Percentiles rank a stretch among this genome's conserved stretches.
phyloP scores from a whole-genome alignment of 163 green algal species.

The Chlorella variabilis region DNA sequence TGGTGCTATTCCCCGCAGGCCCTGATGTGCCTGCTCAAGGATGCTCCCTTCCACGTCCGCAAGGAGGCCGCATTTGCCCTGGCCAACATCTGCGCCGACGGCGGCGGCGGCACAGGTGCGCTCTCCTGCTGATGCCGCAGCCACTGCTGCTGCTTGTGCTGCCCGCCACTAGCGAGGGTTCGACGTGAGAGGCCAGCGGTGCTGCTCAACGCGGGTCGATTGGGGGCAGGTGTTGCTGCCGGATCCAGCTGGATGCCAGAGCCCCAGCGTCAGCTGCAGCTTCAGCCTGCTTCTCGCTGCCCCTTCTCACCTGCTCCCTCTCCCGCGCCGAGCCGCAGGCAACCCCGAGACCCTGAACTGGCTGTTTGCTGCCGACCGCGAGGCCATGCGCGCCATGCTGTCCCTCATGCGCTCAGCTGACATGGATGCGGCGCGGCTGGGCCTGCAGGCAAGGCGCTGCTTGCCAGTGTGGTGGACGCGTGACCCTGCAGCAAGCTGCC shows the following conservation, averaged over 20 bases:
- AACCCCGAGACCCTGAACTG: constrained; percentile 30
- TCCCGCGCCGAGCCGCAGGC: too few relatives aligned
- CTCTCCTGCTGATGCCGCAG: too few relatives aligned
- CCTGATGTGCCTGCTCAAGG: constrained; percentile 42
- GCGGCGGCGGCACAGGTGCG: constrained; percentile 43
- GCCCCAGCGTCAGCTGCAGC: too few relatives aligned
- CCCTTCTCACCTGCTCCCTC: too few relatives aligned
- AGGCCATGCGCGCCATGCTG: constrained; percentile 43
- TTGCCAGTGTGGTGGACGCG: too few relatives aligned
- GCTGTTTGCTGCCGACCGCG: constrained; percentile 39
- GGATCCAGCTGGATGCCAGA: too few relatives aligned
- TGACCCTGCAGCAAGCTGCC: too few relatives aligned
- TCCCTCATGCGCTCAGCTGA: constrained; percentile 45
- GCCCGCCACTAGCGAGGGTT: too few relatives aligned
- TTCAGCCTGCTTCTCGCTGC: too few relatives aligned
- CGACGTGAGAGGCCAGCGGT: too few relatives aligned
- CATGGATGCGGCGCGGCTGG: constrained; percentile 46
- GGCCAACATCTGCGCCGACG: constrained; percentile 48
- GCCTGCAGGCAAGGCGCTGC: constrained; percentile 32
- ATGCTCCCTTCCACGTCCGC: constrained; percentile 49
- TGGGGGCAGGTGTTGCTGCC: too few relatives aligned
- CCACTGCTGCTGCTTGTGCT: background rate
- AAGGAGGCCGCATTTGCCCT: constrained; percentile 52
- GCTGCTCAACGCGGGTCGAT: too few relatives aligned
- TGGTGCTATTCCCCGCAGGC: background rate